phyloP scores from a whole-genome alignment of 1,284 basidiomycete species.

The Irpex sp. region DNA sequence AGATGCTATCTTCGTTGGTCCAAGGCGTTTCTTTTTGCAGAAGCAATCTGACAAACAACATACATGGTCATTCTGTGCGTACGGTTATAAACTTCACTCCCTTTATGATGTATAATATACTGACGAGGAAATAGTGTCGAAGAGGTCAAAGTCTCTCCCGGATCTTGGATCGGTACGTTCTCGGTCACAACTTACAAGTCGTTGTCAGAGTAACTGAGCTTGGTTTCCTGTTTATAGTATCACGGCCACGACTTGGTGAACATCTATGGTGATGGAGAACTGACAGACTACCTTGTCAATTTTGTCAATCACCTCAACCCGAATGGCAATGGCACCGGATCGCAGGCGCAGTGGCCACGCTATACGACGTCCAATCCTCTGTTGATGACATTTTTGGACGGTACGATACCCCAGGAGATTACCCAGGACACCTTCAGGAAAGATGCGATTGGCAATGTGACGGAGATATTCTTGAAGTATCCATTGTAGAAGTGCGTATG shows the following conservation, averaged over 20 bases:
- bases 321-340: slow-evolving; percentile 6
- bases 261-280: slow-evolving; percentile 7
- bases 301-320: slow-evolving; percentile 19
- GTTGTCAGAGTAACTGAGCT: too few relatives aligned
- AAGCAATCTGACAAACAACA: slow-evolving; percentile 37
- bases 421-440: slow-evolving; percentile 8
- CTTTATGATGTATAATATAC: neutral
- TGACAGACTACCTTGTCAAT: slow-evolving; percentile 12
- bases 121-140: slow-evolving; percentile 33
- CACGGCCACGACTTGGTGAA: slow-evolving; percentile 10
- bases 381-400: slow-evolving; percentile 13
- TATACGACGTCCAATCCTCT: slow-evolving; percentile 9
- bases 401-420: slow-evolving; percentile 3
- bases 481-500: neutral
- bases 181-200: neutral
- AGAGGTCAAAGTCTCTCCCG: slow-evolving; percentile 35
- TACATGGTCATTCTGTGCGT: slow-evolving; percentile 46
- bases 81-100: neutral
- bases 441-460: slow-evolving; percentile 7
- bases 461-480: neutral
- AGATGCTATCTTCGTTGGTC: slow-evolving; percentile 48
- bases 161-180: neutral
- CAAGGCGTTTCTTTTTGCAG: slow-evolving; percentile 31
- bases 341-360: slow-evolving; percentile 7
- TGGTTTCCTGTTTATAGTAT: neutral